Conservation (phyloP, 768 basidiomycete species). For the Pisolithus microcarpus region DNA sequence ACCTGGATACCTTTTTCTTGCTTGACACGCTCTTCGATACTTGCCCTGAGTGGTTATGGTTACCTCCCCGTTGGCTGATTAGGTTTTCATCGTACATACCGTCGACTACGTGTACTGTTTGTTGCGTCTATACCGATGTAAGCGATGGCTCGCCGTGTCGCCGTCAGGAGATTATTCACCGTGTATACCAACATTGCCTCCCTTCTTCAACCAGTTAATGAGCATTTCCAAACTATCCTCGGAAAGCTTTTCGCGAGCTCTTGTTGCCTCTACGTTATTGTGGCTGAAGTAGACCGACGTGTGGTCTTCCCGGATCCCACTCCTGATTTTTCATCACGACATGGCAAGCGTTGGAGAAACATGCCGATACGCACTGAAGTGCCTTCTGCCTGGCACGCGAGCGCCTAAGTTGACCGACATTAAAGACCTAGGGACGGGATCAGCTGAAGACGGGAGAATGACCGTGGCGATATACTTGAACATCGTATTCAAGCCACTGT, state of each 20-base stretch:
- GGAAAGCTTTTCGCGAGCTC: conserved; percentile 73
- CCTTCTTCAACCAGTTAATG: conserved; percentile 90
- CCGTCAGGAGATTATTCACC: conserved; percentile 40
- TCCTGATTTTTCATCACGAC: conserved; percentile 34
- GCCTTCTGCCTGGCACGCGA: conserved; percentile 77
- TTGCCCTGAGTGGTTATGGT: conserved; percentile 43
- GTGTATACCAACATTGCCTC: conserved; percentile 96
- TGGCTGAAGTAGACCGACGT: conserved; percentile 87
- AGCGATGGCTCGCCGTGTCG: neutral
- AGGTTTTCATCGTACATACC: conserved; percentile 36
- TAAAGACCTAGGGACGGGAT: conserved; percentile 67
- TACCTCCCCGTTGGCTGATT: neutral
- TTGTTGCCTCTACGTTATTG: conserved; percentile 69
- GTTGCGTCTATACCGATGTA: conserved; percentile 71
- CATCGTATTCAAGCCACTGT: conserved; percentile 98
- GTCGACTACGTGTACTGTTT: conserved; percentile 74
- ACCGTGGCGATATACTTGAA: conserved; percentile 50
- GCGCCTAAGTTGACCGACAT: conserved; percentile 90
- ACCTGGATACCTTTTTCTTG: conserved; percentile 81
- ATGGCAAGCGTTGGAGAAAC: neutral
- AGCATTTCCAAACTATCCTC: conserved; percentile 91
- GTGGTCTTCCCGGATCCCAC: conserved; percentile 86
- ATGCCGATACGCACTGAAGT: conserved; percentile 46
- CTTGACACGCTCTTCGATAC: conserved; percentile 76
- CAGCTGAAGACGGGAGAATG: neutral